These are phyloP conservation scores for Lachancea fermentati DNA, from an alignment of 805 yeast species.

Conservation along the genomic window DNA sequence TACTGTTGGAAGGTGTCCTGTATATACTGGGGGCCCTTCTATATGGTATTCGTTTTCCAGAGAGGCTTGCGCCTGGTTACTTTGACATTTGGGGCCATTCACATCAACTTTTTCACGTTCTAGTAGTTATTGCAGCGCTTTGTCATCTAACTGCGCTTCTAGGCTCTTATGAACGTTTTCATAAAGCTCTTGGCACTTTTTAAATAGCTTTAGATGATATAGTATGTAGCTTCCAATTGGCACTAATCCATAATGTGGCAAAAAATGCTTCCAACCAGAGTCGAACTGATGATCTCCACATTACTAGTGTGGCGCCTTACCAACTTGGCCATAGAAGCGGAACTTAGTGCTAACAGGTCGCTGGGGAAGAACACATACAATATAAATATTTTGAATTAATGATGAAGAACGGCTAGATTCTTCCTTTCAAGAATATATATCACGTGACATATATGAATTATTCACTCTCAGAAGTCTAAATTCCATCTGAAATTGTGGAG, in stretches of 20 bases:
- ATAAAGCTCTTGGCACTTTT: constrained; percentile 17
- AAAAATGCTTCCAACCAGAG: constrained; percentile 60
- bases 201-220: too few species aligned
- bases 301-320: constrained; percentile 88
- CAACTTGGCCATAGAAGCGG: constrained; percentile 59
- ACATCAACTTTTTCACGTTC: constrained; percentile 76
- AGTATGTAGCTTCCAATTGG: too few species aligned
- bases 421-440: too few species aligned
- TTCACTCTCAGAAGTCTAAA: too few species aligned
- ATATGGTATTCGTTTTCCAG: constrained; percentile 78
- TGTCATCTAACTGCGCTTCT: constrained; percentile 66
- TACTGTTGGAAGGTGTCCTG: constrained; percentile 62
- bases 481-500: too few species aligned
- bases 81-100: constrained; percentile 74
- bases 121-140: constrained; percentile 71
- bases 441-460: too few species aligned
- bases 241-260: too few species aligned
- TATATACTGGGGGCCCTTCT: constrained; percentile 76
- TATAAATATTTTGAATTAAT: too few species aligned
- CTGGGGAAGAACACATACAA: too few species aligned
- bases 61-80: constrained; percentile 53
- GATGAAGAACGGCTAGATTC: too few species aligned
- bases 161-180: constrained; percentile 49
- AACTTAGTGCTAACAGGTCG: too few species aligned
- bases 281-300: constrained; percentile 82